Percentiles rank a stretch among this genome's conserved stretches.
These are phyloP conservation scores for Aspergillus ustus DNA, from an alignment of 2,329 filamentous ascomycete genomes.

Conservation along the genomic window DNA sequence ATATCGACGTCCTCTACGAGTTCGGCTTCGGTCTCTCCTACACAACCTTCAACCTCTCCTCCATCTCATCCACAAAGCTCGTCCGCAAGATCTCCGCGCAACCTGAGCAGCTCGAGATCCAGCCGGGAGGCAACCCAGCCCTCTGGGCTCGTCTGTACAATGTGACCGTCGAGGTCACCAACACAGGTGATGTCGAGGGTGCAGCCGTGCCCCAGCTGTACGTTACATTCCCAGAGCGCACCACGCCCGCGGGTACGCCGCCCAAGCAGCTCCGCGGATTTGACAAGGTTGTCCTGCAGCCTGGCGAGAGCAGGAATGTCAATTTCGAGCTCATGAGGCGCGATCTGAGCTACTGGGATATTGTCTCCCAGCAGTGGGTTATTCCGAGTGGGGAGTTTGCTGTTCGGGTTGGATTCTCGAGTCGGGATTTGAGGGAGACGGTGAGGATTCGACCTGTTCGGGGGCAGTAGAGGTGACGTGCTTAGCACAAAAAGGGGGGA, in stretches of 20 bases:
- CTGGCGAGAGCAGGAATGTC: conserved; percentile 48
- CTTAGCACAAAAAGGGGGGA: too few species aligned
- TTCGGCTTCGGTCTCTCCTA: conserved; percentile 72
- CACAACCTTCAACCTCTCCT: conserved; percentile 69
- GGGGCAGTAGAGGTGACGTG: neutral
- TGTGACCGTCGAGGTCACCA: conserved; percentile 67
- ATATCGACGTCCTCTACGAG: conserved; percentile 26
- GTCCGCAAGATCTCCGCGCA: conserved; percentile 63
- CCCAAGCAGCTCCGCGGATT: conserved; percentile 65
- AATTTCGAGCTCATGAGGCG: conserved; percentile 60
- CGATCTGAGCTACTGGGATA: conserved; percentile 70
- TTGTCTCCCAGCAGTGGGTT: conserved; percentile 62
- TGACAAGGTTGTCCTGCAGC: conserved; percentile 54
- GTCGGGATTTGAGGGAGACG: conserved; percentile 18
- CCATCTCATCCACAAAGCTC: conserved; percentile 63
- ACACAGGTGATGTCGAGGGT: conserved; percentile 69
- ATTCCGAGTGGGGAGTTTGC: conserved; percentile 24
- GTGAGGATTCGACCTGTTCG: conserved; percentile 1
- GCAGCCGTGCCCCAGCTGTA: conserved; percentile 71
- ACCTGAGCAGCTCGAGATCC: conserved; percentile 23
- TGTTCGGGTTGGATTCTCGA: conserved; percentile 24
- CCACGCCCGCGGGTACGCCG: conserved; percentile 42
- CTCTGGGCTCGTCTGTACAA: conserved; percentile 30
- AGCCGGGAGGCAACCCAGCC: conserved; percentile 52
- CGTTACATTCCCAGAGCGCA: conserved; percentile 30